Evolutionary conservation across 2,329 filamentous ascomycete genomes (phyloP).

Genomic region (Clarireedia homoeocarpa): DNA sequence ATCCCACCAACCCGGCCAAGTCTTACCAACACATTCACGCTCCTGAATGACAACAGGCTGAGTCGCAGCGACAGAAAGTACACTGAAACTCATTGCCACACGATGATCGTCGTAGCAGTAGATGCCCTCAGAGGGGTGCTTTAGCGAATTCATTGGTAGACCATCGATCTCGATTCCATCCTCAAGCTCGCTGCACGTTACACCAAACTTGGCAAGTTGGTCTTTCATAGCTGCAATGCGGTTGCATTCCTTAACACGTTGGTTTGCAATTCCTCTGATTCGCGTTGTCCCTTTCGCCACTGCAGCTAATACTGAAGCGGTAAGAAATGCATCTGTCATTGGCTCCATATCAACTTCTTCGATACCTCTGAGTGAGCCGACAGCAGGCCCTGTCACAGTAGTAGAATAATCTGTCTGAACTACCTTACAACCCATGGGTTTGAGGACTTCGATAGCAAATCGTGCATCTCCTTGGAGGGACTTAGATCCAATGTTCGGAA

Average conservation of each 20-base stretch:
- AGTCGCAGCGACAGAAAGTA: slow-evolving; percentile 67
- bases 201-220: slow-evolving; percentile 88
- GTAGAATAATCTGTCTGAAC: slow-evolving; percentile 79
- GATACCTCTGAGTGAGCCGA: slow-evolving; percentile 66
- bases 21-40: slow-evolving; percentile 91
- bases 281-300: slow-evolving; percentile 76
- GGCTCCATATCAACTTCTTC: slow-evolving; percentile 93
- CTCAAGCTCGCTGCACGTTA: slow-evolving; percentile 77
- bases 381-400: slow-evolving; percentile 80
- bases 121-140: slow-evolving; percentile 56
- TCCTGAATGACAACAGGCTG: slow-evolving; percentile 72
- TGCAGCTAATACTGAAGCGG: slow-evolving; percentile 85
- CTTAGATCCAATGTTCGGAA: slow-evolving; percentile 88
- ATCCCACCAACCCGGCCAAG: slow-evolving; percentile 99
- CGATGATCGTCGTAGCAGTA: slow-evolving; percentile 97
- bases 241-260: slow-evolving; percentile 97
- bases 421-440: slow-evolving; percentile 89
- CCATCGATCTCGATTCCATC: slow-evolving; percentile 80
- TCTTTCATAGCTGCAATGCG: slow-evolving; percentile 93
- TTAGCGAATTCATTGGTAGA: slow-evolving; percentile 39
- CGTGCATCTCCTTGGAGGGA: slow-evolving; percentile 92
- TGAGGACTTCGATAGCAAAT: slow-evolving; percentile 83
- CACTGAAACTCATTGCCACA: slow-evolving; percentile 97
- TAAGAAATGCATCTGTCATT: slow-evolving; percentile 98
- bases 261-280: slow-evolving; percentile 93